phyloP scores from a whole-genome alignment of 164 flowering plant species.

The Sedum album region DNA sequence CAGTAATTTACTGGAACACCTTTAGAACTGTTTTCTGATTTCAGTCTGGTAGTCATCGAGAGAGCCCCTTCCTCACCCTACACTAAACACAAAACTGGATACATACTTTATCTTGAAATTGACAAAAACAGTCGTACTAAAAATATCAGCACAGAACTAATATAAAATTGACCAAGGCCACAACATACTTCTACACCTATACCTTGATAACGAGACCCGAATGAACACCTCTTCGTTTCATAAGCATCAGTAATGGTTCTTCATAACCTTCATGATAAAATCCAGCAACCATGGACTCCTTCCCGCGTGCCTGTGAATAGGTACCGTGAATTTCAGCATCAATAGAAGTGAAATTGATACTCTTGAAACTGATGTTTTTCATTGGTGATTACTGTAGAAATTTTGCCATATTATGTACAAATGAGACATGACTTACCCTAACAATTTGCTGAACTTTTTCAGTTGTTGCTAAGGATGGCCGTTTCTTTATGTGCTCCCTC shows the following conservation, averaged over 20 bases:
- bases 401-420: neutral
- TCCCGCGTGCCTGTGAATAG: slow-evolving; percentile 62
- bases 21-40: slow-evolving; percentile 52
- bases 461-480: slow-evolving; percentile 90
- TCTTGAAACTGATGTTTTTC: neutral
- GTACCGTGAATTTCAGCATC: neutral
- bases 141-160: neutral
- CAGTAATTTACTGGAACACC: slow-evolving; percentile 96
- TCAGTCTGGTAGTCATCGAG: slow-evolving; percentile 83
- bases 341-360: neutral
- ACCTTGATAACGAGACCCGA: slow-evolving; percentile 98
- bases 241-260: slow-evolving; percentile 82
- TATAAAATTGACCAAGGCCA: neutral
- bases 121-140: neutral
- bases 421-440: slow-evolving; percentile 40
- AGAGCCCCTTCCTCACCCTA: slow-evolving; percentile 99
- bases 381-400: neutral
- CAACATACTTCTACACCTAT: neutral
- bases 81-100: slow-evolving; percentile 11
- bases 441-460: slow-evolving; percentile 97
- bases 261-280: slow-evolving; percentile 96
- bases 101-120: neutral
- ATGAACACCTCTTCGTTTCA: slow-evolving; percentile 96
- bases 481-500: slow-evolving; percentile 97
- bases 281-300: slow-evolving; percentile 86